Percentiles rank a stretch among this genome's conserved stretches.
Evolutionary conservation across 176 grass and related monocot genomes (phyloP).

Genomic region (Sorghum bicolor): DNA sequence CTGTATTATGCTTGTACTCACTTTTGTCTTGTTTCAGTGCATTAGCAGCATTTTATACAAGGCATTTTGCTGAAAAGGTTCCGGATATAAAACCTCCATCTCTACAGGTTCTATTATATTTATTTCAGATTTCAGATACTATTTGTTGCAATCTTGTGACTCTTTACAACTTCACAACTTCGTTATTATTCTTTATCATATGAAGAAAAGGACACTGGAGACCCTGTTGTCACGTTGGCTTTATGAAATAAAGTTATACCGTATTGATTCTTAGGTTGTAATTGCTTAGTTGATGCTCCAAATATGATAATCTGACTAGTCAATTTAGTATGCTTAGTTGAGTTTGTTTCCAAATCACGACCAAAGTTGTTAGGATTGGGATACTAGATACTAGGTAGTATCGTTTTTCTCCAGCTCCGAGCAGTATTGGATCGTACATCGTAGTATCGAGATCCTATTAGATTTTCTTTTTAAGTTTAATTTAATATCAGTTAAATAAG

Average conservation of each 20-base stretch:
- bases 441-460: no score
- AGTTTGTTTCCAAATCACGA: neutral
- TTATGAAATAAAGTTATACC: slow-evolving; percentile 13
- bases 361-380: neutral
- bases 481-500: no score
- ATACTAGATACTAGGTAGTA: neutral
- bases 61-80: slow-evolving; percentile 95
- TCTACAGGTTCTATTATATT: slow-evolving; percentile 74
- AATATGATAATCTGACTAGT: neutral
- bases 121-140: neutral
- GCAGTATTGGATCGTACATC: neutral
- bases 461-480: neutral
- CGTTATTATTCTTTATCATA: neutral
- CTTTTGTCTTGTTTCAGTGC: slow-evolving; percentile 58
- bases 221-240: neutral
- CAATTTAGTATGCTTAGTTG: neutral
- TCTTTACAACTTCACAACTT: neutral
- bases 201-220: neutral
- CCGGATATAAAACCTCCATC: slow-evolving; percentile 80
- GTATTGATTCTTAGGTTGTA: neutral
- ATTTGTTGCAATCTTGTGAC: slow-evolving; percentile 21
- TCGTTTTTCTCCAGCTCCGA: no score
- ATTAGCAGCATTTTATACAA: slow-evolving; percentile 97
- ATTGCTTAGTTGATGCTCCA: slow-evolving; percentile 5
- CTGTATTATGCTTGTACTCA: neutral